These are phyloP conservation scores for Cercospora nicotianae DNA, from an alignment of 2,329 filamentous ascomycete species.

Conservation along the genomic window DNA sequence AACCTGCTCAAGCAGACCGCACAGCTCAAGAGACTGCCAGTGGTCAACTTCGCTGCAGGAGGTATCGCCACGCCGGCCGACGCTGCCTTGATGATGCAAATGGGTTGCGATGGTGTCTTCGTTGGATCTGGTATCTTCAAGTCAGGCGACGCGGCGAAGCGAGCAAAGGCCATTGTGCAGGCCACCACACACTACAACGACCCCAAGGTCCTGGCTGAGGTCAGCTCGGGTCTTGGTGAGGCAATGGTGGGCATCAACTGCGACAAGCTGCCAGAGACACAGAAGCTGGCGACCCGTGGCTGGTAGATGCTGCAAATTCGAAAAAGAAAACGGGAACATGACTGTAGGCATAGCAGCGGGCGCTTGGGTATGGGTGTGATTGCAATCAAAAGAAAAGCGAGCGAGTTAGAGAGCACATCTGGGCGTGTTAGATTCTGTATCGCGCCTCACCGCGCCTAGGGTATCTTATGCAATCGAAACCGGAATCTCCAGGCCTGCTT, in stretches of 20 bases:
- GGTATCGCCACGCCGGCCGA: constrained; percentile 98
- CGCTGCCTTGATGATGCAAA: constrained; percentile 97
- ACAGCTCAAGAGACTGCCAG: constrained; percentile 80
- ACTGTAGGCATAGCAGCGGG: constrained; percentile 19
- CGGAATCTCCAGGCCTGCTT: neutral
- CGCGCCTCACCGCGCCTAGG: constrained; percentile 15
- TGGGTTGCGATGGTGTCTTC: constrained; percentile 97
- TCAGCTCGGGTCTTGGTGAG: constrained; percentile 87
- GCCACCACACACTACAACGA: constrained; percentile 90
- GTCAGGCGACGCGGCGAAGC: constrained; percentile 82
- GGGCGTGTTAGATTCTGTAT: constrained; percentile 6
- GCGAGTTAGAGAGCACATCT: constrained; percentile 7
- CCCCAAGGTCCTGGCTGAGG: constrained; percentile 79
- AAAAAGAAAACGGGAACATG: neutral
- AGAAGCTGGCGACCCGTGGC: constrained; percentile 82
- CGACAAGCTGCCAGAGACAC: constrained; percentile 69
- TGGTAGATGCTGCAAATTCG: constrained; percentile 58
- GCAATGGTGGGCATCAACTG: constrained; percentile 97
- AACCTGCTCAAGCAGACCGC: constrained; percentile 82
- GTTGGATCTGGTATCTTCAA: constrained; percentile 98
- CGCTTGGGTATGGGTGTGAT: neutral
- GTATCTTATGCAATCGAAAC: constrained; percentile 6
- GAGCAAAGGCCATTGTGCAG: constrained; percentile 91
- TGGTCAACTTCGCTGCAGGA: constrained; percentile 98
- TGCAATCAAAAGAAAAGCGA: neutral